Conservation (phyloP, 495 filamentous ascomycete species). For the Sordaria brevicollis region DNA sequence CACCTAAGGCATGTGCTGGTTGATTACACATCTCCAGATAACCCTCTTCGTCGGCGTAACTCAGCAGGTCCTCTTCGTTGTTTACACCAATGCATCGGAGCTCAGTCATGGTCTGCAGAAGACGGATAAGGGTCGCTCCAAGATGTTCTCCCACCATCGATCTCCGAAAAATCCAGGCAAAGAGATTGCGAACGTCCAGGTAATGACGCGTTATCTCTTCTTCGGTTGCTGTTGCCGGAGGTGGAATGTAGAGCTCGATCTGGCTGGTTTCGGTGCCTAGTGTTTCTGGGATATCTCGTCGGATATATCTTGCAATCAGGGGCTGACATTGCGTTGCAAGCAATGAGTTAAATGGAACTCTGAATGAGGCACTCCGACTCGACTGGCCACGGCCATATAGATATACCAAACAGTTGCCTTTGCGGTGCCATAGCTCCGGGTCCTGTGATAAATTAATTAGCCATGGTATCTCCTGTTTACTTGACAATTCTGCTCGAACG, state of each 20-base stretch:
- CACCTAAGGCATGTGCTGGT: slow-evolving; percentile 48
- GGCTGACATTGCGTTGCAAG: slow-evolving; percentile 40
- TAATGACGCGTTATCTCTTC: slow-evolving; percentile 46
- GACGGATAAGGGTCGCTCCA: slow-evolving; percentile 43
- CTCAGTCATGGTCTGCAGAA: slow-evolving; percentile 48
- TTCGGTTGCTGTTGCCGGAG: slow-evolving; percentile 38
- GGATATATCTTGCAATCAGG: slow-evolving; percentile 41
- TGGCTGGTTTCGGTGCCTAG: slow-evolving; percentile 4
- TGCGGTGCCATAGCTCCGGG: slow-evolving; percentile 50
- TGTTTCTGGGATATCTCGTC: slow-evolving; percentile 14
- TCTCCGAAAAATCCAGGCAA: slow-evolving; percentile 51
- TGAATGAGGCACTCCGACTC: slow-evolving; percentile 49
- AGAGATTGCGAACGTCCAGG: slow-evolving; percentile 56
- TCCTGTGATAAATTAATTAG: slow-evolving; percentile 33
- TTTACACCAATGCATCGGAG: slow-evolving; percentile 35
- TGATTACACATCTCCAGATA: slow-evolving; percentile 51
- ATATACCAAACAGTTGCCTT: slow-evolving; percentile 54
- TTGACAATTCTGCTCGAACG: slow-evolving; percentile 4
- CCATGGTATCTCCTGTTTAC: neutral
- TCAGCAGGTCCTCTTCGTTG: slow-evolving; percentile 42
- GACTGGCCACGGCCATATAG: slow-evolving; percentile 51
- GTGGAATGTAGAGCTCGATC: slow-evolving; percentile 53
- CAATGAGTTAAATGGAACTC: slow-evolving; percentile 40
- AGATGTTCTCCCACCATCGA: slow-evolving; percentile 51
- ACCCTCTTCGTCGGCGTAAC: slow-evolving; percentile 48